Base-by-base conservation (phyloP, 2,329 filamentous ascomycete genomes). In the Herpotrichia juniperi region DNA sequence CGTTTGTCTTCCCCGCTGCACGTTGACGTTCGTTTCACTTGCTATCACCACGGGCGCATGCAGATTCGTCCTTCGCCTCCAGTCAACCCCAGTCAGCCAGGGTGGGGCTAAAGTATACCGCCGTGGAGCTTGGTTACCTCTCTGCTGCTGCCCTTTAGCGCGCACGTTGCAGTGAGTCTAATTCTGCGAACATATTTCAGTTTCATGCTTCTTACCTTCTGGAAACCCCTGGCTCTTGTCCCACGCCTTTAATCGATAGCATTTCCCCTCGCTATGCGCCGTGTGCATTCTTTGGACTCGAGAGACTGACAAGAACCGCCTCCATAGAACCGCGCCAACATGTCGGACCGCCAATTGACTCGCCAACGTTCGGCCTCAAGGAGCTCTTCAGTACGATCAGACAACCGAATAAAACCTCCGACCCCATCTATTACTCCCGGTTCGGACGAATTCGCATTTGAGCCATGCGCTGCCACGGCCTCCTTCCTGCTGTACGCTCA, bases 401-500 rank as follows among this genome's bases (percentile, higher is more conserved):
- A 71, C 39, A 63, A 64, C 48, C 68, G 66, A 34, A 56, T 71
- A 25, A 71, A 71, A 51, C 77, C 76, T 32, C 78, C 76, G 26
- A 77, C 75, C 8, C 73, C 73, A 9, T 74, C 71, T 47, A 67
- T 78, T 43, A 79, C 78, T 5, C 77, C 78, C 4, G 74, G 78
- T 32, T 77, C 74, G 62, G 67, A 71, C 56, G 77, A 81, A 46
- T 73, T 76, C 55, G 76, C 86, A 56, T 91, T 97, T 63, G 89
- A 94, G 63, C 90, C 94, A 51, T 96, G 90, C 73, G 91, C 92
- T 16, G 92, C 94, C 25, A 97, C 94, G 4, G 91, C 90, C 1
- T 91, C 91, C 21, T 89, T 94, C 79, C 89, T 99, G 60, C 83
- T 99, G 22, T 97, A 96, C 74, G 87, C 91, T 21, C 83, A 97